Conservation (phyloP, 305 asterid species). For the Rubia peregrina region DNA sequence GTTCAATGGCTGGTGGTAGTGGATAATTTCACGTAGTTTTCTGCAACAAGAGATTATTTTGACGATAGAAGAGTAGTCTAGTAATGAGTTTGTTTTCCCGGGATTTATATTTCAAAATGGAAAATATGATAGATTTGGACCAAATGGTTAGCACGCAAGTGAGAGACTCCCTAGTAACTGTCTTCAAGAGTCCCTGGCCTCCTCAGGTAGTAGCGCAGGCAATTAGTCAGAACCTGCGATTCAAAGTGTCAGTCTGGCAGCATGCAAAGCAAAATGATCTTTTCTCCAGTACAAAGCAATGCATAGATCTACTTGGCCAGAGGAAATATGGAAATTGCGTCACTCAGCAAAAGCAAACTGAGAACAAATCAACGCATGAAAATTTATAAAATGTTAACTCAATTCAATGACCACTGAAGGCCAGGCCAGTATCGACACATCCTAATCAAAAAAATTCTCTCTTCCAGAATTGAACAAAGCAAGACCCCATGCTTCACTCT, state of each 20-base stretch:
- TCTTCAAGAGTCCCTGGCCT: slow-evolving; percentile 87
- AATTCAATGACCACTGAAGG: too few relatives aligned
- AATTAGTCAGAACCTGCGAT: slow-evolving; percentile 73
- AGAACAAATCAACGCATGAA: too few relatives aligned
- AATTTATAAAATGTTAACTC: too few relatives aligned
- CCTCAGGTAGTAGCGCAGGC: slow-evolving; percentile 81
- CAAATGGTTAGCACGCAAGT: not conserved
- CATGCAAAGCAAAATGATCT: not conserved
- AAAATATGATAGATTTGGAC: not conserved
- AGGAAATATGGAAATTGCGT: not conserved
- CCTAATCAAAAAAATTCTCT: not conserved
- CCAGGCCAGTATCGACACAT: not conserved
- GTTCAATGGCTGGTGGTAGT: not conserved
- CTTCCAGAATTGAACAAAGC: not conserved
- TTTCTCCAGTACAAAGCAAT: not conserved
- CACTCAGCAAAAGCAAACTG: not conserved
- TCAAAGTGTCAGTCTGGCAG: not conserved
- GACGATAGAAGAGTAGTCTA: not conserved
- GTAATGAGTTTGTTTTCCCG: not conserved
- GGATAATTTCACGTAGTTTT: not conserved
- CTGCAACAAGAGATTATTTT: not conserved
- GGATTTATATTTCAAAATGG: not conserved
- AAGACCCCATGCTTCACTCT: not conserved
- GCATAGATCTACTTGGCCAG: not conserved
- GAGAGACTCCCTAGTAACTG: slow-evolving; percentile 47